Base-by-base conservation (phyloP, 768 basidiomycete species). In the Macrolepiota dolichaula region DNA sequence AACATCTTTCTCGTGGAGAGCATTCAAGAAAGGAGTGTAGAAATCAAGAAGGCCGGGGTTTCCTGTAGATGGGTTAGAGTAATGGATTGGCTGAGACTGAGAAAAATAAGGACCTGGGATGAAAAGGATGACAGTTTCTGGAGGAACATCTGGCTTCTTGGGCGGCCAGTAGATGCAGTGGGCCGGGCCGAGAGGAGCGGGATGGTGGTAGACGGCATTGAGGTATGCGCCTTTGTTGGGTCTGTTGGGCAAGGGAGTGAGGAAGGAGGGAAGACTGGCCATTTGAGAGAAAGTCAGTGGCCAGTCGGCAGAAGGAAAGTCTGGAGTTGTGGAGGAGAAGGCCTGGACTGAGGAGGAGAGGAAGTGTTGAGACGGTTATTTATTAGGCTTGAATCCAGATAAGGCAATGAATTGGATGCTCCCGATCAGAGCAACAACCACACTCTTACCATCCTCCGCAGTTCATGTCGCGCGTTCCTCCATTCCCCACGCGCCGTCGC, bases 21-120 rank as follows among this genome's bases (percentile, higher is more conserved):
- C 76, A 22, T 77, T 73, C 13, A 93, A 77, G 68, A 91, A 93
- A 1, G 82, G 80, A 0, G 74, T 74, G 65, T 92, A 93, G 72
- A 92, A 91, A 49, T 81, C 78, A 35, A 87, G 62, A 15, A 91
- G 73, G 6, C 91, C 91, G 17, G 81, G 80, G 63, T 83, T 83
- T 6, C 81, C 80, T 83, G 65, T 2, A 42, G 36, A n/a, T 27
- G 42, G 38, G 49, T 22, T 10, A 55, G 59, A 57, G 46, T n/a
- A n/a, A 44, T 42, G 66, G 40, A 55, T 51, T 32, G 42, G 15
- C 11, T 32, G 27, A 9, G 22, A 27, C 36, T n/a, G 15, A 5
- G 1, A n/a, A 17, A 22, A 44, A 27, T 5, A 52, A 44, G 17
- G 37, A 78, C 82, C 83, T 64, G 83, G 84, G 51, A 83, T 79